Evolutionary conservation across 768 basidiomycete species (phyloP).

Genomic region (Russula vinacea): DNA sequence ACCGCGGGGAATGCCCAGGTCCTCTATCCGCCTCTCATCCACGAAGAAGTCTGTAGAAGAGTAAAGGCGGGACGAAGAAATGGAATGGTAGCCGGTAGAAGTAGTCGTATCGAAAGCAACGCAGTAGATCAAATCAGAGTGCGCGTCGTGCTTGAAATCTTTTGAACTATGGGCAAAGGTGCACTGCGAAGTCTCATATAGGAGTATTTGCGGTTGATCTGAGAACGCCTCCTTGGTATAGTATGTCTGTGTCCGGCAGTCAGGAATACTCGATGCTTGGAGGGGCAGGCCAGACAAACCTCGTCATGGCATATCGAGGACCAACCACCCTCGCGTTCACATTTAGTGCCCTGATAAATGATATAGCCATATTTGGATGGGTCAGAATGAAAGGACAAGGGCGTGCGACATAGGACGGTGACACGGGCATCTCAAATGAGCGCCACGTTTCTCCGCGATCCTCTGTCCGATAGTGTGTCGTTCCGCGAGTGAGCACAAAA

Average conservation of each 20-base stretch:
- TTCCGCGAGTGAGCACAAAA: conserved; percentile 75
- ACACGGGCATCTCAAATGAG: conserved; percentile 62
- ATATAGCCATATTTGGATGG: conserved; percentile 66
- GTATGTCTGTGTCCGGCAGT: conserved; percentile 59
- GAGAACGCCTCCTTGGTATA: conserved; percentile 85
- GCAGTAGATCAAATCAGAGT: conserved; percentile 79
- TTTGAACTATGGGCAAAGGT: conserved; percentile 85
- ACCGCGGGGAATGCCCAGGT: conserved; percentile 80
- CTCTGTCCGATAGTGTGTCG: conserved; percentile 80
- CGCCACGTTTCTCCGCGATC: conserved; percentile 89
- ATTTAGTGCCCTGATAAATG: conserved; percentile 73
- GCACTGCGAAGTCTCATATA: conserved; percentile 72
- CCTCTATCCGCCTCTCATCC: conserved; percentile 61
- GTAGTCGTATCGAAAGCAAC: conserved; percentile 74
- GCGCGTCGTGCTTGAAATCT: conserved; percentile 77
- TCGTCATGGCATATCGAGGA: conserved; percentile 64
- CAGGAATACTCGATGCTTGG: not conserved
- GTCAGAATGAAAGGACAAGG: conserved; percentile 86
- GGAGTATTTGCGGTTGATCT: conserved; percentile 53
- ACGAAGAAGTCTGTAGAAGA: conserved; percentile 84
- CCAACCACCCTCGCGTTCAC: conserved; percentile 52
- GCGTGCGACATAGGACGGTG: conserved; percentile 53
- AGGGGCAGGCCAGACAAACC: conserved; percentile 41
- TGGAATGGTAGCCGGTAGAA: conserved; percentile 41
- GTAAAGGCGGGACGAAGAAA: conserved; percentile 70